Evolutionary conservation across 495 filamentous ascomycete species (phyloP), one percentile per base, ranked within the genome.

Genomic region (Penicillium flavigenum): DNA sequence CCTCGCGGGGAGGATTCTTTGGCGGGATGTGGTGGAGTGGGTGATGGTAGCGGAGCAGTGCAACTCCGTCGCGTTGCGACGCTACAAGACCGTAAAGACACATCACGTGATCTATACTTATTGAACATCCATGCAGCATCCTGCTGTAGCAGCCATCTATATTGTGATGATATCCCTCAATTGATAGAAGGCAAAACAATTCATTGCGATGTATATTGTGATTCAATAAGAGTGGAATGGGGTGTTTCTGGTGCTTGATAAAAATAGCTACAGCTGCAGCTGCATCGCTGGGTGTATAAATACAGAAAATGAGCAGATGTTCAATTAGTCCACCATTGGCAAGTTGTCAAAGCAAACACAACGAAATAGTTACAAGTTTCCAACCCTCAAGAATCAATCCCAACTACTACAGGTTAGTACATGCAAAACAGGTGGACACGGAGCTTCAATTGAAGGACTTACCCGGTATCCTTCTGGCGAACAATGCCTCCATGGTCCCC

Each of bases 391-490:
- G 34, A 47, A 29, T 78, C 62, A 82, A 51, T 81, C 74, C 78
- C 79, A 83, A 63, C 81, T 82, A 59, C 19, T 14, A 51, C 7
- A 24, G 19, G 46, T 62, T 43, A 69, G 56, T 34, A 45, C 41
- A 17, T 43, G 47, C 29, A 27, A 31, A 20, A 42, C 14, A 8
- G 6, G 39, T 41, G 31, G 7, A 38, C n/a, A 43, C 47, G 9
- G 4, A 11, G 24, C 2, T 26, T 41, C 8, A 9, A 53, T 16
- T n/a, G 20, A 45, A 17, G 10, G 17, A 63, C 86, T 78, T 77
- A 91, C 89, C 90, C 90, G 59, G 83, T 84, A 60, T 93, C 90
- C 76, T 91, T 96, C 70, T 90, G 87, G 64, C 91, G 78, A 52
- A 88, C 77, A 61, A 93, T 86, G 43, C 80, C 86, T 16, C 87